These are phyloP conservation scores for Podospora anserina DNA, from an alignment of 495 filamentous ascomycete genomes.

Conservation along the genomic window DNA sequence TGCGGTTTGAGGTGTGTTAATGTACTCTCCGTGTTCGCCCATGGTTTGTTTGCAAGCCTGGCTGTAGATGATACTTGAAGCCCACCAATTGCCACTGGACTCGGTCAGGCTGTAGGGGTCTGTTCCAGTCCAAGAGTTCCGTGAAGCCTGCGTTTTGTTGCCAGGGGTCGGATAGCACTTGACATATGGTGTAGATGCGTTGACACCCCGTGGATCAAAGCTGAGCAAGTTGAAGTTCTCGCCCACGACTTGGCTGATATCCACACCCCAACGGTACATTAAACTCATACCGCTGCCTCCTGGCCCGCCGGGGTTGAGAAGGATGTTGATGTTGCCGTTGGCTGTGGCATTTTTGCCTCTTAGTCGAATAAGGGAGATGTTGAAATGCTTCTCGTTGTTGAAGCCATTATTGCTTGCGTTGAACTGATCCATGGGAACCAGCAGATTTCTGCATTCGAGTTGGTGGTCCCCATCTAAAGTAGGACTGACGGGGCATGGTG, in stretches of 20 bases:
- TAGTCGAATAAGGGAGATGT: slow-evolving; percentile 44
- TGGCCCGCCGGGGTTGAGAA: slow-evolving; percentile 48
- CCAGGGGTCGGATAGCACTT: slow-evolving; percentile 36
- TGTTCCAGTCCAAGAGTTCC: not conserved
- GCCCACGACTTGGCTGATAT: slow-evolving; percentile 39
- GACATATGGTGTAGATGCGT: slow-evolving; percentile 37
- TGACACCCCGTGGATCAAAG: slow-evolving; percentile 48
- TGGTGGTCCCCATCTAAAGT: slow-evolving; percentile 14
- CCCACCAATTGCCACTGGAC: slow-evolving; percentile 42
- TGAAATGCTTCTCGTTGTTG: slow-evolving; percentile 33
- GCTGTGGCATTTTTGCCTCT: slow-evolving; percentile 37
- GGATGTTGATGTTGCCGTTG: slow-evolving; percentile 33
- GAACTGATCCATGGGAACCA: slow-evolving; percentile 49
- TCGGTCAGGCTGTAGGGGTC: slow-evolving; percentile 20
- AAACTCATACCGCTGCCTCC: slow-evolving; percentile 41
- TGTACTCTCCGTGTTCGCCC: slow-evolving; percentile 39
- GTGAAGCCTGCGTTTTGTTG: not conserved
- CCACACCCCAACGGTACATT: slow-evolving; percentile 33
- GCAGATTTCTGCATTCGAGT: slow-evolving; percentile 37
- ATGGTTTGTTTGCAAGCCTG: slow-evolving; percentile 42
- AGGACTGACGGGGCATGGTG: slow-evolving; percentile 30
- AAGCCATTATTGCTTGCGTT: slow-evolving; percentile 23
- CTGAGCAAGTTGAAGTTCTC: slow-evolving; percentile 44
- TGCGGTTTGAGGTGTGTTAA: slow-evolving; percentile 50
- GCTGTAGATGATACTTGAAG: slow-evolving; percentile 38